Evolutionary conservation across 768 basidiomycete species (phyloP).

Genomic region (Hygrocybe punicea): DNA sequence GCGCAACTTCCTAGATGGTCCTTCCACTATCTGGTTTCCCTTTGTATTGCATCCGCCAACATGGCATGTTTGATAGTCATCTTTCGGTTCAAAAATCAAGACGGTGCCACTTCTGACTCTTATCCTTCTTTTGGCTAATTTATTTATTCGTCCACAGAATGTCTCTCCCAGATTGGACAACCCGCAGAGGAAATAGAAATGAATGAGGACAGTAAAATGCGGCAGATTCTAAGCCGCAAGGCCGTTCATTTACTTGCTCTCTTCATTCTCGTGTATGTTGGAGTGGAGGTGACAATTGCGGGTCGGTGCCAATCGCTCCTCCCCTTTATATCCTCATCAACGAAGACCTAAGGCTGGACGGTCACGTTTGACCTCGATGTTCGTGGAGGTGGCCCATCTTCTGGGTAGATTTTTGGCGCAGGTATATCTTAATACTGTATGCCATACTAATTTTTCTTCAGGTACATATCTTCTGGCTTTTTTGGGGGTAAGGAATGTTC

Average conservation of each 20-base stretch:
- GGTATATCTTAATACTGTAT: neutral
- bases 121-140: neutral
- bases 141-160: conserved; percentile 38
- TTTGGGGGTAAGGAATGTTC: conserved; percentile 46
- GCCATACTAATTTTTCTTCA: neutral
- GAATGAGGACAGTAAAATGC: conserved; percentile 40
- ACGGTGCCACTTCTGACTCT: conserved; percentile 42
- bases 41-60: conserved; percentile 47
- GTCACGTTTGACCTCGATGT: conserved; percentile 54
- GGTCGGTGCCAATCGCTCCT: conserved; percentile 25
- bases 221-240: conserved; percentile 50
- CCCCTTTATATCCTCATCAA: neutral
- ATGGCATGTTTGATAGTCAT: conserved; percentile 48
- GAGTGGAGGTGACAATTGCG: conserved; percentile 61
- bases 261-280: conserved; percentile 66
- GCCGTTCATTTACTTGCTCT: conserved; percentile 61
- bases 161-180: conserved; percentile 53
- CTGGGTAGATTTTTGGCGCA: conserved; percentile 24
- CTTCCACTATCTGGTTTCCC: conserved; percentile 69
- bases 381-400: conserved; percentile 44
- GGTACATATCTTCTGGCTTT: conserved; percentile 56
- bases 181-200: conserved; percentile 34
- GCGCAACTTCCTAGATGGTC: conserved; percentile 64
- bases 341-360: conserved; percentile 54
- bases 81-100: conserved; percentile 68